A percentile compares a stretch with the other conserved stretches of the same genome.
Evolutionary conservation across 208 protist species (phyloP).

Genomic region (Wallacemonas sp.): DNA sequence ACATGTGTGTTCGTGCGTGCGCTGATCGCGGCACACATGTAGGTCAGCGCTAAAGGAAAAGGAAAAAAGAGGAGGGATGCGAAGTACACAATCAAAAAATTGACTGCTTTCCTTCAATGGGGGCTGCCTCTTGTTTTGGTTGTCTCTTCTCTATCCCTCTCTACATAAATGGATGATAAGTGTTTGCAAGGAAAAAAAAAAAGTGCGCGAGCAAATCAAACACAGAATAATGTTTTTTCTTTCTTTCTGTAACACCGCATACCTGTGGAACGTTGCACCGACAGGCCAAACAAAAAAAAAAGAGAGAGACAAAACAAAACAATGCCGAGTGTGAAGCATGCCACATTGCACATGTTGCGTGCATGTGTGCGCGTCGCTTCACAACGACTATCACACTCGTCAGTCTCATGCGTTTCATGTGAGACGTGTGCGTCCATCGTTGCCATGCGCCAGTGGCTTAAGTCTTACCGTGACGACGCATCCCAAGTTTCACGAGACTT

Average conservation of each 20-base stretch:
- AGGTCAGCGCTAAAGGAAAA: background rate
- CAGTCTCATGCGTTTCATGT: too few relatives aligned
- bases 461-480: too few relatives aligned
- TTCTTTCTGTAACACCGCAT: background rate
- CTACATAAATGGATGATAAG: slow-evolving; percentile 5
- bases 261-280: background rate
- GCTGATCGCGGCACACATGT: background rate
- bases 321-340: too few relatives aligned
- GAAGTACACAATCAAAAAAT: slow-evolving; percentile 4
- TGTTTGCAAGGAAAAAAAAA: slow-evolving; percentile 10
- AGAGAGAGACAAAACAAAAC: slow-evolving; percentile 11
- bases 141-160: background rate
- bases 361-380: too few relatives aligned
- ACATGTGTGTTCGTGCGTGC: background rate
- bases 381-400: too few relatives aligned
- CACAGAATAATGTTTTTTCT: slow-evolving; percentile 8
- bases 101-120: too few relatives aligned
- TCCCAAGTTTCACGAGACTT: too few relatives aligned
- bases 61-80: background rate
- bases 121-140: too few relatives aligned
- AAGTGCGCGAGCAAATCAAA: background rate
- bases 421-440: too few relatives aligned
- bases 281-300: background rate
- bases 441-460: too few relatives aligned
- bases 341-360: too few relatives aligned